Evolutionary conservation across 2,329 filamentous ascomycete genomes (phyloP).

Genomic region (Colletotrichum sansevieriae): DNA sequence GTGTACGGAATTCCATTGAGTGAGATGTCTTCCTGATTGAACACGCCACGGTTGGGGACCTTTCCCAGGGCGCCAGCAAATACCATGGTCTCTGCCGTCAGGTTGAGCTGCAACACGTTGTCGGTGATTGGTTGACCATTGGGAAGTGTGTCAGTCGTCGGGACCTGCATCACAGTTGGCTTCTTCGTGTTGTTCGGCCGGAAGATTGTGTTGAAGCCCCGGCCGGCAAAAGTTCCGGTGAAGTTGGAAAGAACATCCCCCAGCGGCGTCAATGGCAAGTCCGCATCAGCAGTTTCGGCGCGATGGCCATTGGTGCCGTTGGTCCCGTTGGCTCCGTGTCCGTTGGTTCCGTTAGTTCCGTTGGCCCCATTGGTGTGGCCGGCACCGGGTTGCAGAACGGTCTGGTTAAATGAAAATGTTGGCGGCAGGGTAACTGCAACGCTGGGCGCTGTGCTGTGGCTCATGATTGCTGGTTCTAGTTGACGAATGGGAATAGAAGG

Average conservation of each 20-base stretch:
- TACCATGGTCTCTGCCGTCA: slow-evolving; percentile 51
- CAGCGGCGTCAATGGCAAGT: neutral
- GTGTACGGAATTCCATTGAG: slow-evolving; percentile 53
- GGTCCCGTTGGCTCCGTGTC: neutral
- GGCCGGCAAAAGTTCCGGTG: slow-evolving; percentile 48
- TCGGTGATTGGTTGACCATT: slow-evolving; percentile 38
- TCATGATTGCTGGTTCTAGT: neutral
- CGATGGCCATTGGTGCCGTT: neutral
- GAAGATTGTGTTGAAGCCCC: slow-evolving; percentile 56
- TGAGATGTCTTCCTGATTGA: slow-evolving; percentile 50
- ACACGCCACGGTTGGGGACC: slow-evolving; percentile 55
- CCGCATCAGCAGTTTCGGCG: neutral
- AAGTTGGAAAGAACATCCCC: slow-evolving; percentile 46
- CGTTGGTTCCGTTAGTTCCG: neutral
- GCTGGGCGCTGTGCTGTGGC: neutral
- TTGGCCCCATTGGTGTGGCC: neutral
- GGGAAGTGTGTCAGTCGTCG: slow-evolving; percentile 27
- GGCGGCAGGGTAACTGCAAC: slow-evolving; percentile 1
- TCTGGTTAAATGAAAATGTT: neutral
- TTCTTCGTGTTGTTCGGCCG: slow-evolving; percentile 48
- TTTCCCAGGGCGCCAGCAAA: slow-evolving; percentile 51
- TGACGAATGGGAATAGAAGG: too few relatives aligned
- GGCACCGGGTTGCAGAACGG: neutral
- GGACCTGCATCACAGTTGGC: slow-evolving; percentile 40
- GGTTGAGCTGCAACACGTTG: slow-evolving; percentile 55